Conservation (phyloP, 768 basidiomycete genomes). For the Suillus subaureus region DNA sequence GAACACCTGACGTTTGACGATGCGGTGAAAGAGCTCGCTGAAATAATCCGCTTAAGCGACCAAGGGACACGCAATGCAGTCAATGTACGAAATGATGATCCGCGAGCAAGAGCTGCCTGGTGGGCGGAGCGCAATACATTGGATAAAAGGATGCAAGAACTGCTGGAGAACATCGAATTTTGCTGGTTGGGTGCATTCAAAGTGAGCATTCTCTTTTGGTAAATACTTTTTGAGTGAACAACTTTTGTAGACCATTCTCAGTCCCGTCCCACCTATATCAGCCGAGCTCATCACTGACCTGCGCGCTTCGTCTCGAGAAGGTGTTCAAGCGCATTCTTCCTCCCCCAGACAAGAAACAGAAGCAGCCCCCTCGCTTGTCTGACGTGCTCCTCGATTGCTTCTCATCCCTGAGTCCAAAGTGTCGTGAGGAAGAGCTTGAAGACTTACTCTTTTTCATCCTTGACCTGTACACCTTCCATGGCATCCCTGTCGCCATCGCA, state of each 20-base stretch:
- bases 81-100: slow-evolving; percentile 67
- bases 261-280: slow-evolving; percentile 45
- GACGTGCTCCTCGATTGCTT: slow-evolving; percentile 84
- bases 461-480: slow-evolving; percentile 93
- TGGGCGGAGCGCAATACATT: slow-evolving; percentile 80
- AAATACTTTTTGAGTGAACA: slow-evolving; percentile 3
- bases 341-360: slow-evolving; percentile 62
- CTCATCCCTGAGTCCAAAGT: slow-evolving; percentile 77
- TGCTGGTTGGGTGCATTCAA: slow-evolving; percentile 99
- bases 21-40: slow-evolving; percentile 70
- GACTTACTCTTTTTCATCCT: slow-evolving; percentile 93
- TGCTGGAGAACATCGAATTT: slow-evolving; percentile 88
- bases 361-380: slow-evolving; percentile 62
- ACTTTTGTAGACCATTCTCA: slow-evolving; percentile 59
- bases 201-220: slow-evolving; percentile 46
- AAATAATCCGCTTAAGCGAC: slow-evolving; percentile 82
- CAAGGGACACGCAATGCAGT: slow-evolving; percentile 73
- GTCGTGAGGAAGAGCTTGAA: slow-evolving; percentile 92
- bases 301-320: slow-evolving; percentile 67
- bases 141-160: slow-evolving; percentile 72
- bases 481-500: slow-evolving; percentile 82
- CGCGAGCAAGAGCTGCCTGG: slow-evolving; percentile 72
- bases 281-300: slow-evolving; percentile 55
- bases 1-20: slow-evolving; percentile 76
- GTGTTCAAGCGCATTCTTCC: slow-evolving; percentile 70